Percentiles rank a stretch among this genome's conserved stretches.
Conservation (phyloP, 225 moss, liverwort and hornwort species). For the Pseudisothecium myosuroides region DNA sequence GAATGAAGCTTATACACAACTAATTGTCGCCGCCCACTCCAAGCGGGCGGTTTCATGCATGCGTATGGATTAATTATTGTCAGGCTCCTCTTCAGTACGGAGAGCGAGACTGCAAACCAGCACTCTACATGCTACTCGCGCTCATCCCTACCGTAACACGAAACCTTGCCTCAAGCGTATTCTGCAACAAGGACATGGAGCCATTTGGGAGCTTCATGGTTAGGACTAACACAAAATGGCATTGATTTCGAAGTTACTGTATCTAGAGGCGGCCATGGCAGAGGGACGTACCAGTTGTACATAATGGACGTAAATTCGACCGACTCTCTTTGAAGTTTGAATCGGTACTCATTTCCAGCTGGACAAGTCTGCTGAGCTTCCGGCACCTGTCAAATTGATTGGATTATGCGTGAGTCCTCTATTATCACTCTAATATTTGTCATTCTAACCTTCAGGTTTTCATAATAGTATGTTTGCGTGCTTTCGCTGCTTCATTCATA, state of each 20-base stretch:
- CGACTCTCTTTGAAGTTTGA: too few species aligned
- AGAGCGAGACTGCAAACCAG: too few species aligned
- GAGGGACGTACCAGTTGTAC: too few species aligned
- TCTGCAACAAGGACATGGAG: background rate
- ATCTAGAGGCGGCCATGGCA: background rate
- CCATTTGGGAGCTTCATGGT: background rate
- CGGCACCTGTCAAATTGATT: background rate
- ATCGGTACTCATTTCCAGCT: background rate
- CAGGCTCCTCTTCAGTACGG: background rate
- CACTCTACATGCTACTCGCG: background rate
- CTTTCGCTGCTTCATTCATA: background rate
- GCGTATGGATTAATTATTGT: background rate
- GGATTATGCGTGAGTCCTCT: background rate
- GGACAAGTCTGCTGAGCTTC: too few species aligned
- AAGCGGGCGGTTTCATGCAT: background rate
- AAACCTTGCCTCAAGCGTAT: too few species aligned
- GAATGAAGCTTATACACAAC: background rate
- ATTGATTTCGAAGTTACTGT: background rate
- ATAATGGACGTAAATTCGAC: too few species aligned
- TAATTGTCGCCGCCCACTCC: too few species aligned
- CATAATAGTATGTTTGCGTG: too few species aligned
- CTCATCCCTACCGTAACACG: background rate
- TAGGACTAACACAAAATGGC: too few species aligned
- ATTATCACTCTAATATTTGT: background rate
- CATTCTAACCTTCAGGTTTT: background rate